These are phyloP conservation scores for Hordeum pubiflorum DNA, from an alignment of 202 grass and related monocot genomes.

Conservation along the genomic window DNA sequence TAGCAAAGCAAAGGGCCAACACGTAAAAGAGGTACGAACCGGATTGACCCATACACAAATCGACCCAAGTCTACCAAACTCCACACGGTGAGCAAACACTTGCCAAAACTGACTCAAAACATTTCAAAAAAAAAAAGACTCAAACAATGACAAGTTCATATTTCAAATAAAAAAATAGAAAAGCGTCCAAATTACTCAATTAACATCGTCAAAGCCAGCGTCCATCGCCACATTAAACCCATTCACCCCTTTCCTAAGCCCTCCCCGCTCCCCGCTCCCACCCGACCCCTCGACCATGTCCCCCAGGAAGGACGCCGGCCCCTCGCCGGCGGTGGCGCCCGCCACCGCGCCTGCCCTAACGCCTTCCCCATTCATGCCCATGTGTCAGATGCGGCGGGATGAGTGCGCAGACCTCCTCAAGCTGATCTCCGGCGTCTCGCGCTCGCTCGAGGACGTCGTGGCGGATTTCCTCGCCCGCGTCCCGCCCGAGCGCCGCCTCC, in stretches of 20 bases:
- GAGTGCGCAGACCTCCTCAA: constrained; percentile 53
- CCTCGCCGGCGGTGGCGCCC: constrained; percentile 8
- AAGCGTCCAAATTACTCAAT: too few relatives aligned
- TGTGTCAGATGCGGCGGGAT: constrained; percentile 17
- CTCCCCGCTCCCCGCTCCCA: not conserved
- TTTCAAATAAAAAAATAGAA: too few relatives aligned
- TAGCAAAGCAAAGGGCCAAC: too few relatives aligned
- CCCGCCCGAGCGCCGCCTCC: constrained; percentile 50
- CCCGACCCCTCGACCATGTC: constrained; percentile 19
- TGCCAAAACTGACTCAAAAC: too few relatives aligned
- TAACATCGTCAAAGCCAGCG: not conserved
- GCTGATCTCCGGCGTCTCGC: constrained; percentile 42
- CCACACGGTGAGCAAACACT: too few relatives aligned
- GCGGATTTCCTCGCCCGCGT: constrained; percentile 58
- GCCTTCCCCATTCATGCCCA: not conserved
- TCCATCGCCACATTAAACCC: constrained; percentile 29
- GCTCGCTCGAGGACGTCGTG: constrained; percentile 54
- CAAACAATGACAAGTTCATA: too few relatives aligned
- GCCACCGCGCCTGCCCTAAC: not conserved
- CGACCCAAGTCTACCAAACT: too few relatives aligned
- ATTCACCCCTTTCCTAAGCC: not conserved
- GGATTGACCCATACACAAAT: too few relatives aligned
- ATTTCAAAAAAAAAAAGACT: too few relatives aligned
- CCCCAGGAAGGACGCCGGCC: constrained; percentile 4
- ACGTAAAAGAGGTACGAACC: too few relatives aligned